Conservation (phyloP, 257 asterid genomes). For the Solanum rostratum region DNA sequence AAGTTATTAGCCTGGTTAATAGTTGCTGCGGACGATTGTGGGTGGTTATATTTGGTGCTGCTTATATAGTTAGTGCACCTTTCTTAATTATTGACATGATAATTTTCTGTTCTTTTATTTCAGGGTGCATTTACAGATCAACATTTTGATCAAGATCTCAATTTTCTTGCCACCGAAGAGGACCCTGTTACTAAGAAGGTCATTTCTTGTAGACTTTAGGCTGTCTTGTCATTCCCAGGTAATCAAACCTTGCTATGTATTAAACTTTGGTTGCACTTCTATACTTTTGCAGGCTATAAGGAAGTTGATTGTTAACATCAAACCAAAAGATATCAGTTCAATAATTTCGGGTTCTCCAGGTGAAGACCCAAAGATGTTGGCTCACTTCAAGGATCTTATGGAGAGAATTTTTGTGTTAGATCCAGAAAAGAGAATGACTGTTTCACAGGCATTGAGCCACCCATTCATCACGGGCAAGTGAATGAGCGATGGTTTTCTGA, state of each 20-base stretch:
- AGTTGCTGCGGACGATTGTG: background rate
- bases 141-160: conserved; percentile 84
- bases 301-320: conserved; percentile 64
- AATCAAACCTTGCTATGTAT: background rate
- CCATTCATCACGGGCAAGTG: conserved; percentile 99
- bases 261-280: background rate
- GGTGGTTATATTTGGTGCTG: background rate
- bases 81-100: background rate
- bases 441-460: conserved; percentile 94
- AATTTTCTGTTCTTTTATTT: conserved; percentile 2
- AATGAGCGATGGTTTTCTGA: conserved; percentile 71
- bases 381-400: conserved; percentile 85
- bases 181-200: conserved; percentile 98
- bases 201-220: background rate
- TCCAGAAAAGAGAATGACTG: conserved; percentile 91
- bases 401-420: conserved; percentile 86
- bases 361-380: conserved; percentile 88
- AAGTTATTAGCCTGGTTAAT: background rate
- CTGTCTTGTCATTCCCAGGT: background rate
- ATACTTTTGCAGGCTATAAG: conserved; percentile 54
- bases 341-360: conserved; percentile 74
- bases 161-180: conserved; percentile 88
- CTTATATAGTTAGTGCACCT: background rate
- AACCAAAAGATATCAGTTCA: conserved; percentile 87
- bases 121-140: conserved; percentile 84